Evolutionary conservation across 495 filamentous ascomycete species (phyloP).

Genomic region (Neurospora tetrasperma): DNA sequence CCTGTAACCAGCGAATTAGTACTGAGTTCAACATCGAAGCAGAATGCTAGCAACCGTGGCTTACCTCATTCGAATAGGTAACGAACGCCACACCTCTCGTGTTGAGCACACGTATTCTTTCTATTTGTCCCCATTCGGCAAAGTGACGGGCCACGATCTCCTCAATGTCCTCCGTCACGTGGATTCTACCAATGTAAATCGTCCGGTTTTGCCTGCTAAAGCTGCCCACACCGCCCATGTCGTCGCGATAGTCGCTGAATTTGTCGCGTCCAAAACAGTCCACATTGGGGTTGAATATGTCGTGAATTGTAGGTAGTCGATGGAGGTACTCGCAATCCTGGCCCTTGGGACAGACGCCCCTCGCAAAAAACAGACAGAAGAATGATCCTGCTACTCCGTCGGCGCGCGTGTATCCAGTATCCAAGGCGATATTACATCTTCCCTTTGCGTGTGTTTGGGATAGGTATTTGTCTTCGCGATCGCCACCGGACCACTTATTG

Average conservation of each 20-base stretch:
- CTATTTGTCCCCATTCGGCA: slow-evolving; percentile 86
- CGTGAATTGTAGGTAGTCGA: slow-evolving; percentile 68
- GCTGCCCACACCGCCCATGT: slow-evolving; percentile 91
- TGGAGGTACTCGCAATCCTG: slow-evolving; percentile 93
- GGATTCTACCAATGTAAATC: slow-evolving; percentile 84
- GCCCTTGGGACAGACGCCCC: slow-evolving; percentile 64
- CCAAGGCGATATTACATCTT: slow-evolving; percentile 71
- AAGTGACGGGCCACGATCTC: slow-evolving; percentile 93
- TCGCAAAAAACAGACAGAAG: slow-evolving; percentile 88
- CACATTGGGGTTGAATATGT: slow-evolving; percentile 79
- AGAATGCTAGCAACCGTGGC: background rate
- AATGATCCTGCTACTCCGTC: slow-evolving; percentile 66
- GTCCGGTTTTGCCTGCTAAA: slow-evolving; percentile 90
- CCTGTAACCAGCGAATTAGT: slow-evolving; percentile 36
- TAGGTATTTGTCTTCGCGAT: slow-evolving; percentile 83
- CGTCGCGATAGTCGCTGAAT: slow-evolving; percentile 76
- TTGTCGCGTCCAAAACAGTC: slow-evolving; percentile 93
- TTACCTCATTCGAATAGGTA: slow-evolving; percentile 68
- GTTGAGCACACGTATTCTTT: slow-evolving; percentile 84
- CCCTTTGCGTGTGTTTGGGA: slow-evolving; percentile 58
- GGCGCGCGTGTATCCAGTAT: slow-evolving; percentile 81
- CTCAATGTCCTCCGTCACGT: slow-evolving; percentile 95
- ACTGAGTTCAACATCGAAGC: background rate
- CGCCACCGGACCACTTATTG: slow-evolving; percentile 91
- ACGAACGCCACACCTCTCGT: slow-evolving; percentile 83